Evolutionary conservation across 2,329 filamentous ascomycete species (phyloP), one percentile per base, ranked within the genome.

Genomic region (Phyllosticta citribraziliensis): DNA sequence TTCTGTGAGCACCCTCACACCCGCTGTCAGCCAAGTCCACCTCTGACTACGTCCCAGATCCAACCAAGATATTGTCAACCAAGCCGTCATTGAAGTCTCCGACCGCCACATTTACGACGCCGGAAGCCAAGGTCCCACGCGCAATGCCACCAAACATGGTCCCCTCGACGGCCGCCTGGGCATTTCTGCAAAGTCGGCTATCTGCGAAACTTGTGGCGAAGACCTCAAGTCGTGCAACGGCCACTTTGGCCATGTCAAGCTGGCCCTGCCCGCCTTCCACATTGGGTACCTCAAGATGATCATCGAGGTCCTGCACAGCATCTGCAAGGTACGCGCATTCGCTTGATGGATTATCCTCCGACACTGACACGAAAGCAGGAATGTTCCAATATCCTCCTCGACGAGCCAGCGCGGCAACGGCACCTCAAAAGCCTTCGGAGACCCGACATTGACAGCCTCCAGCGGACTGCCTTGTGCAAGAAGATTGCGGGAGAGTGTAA

Each of bases 261-360:
- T 99, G 14, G 90, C 93, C 1, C 80, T 99, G 57, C 94, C 94
- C 3, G 91, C 88, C 52, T 97, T 97, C 70, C 94, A 99, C 72
- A 91, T 97, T 66, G 94, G 94, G 47, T 99, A 97, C 72, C 84
- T 99, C 68, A 94, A 91, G 72, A 91, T 95, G 72, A 91, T 94
- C 65, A 93, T 96, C 71, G 87, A 87, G 53, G 92, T 96, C 61
- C 81, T 99, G 24, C 92, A 97, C 72, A 88, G 94, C 70, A 95
- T 99, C 66, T 99, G 94, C 85, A 99, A 86, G 78, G 40, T 14
- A 47, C 40, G 40, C 40, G 40, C 40, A n/a, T 8, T 14, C 14
- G 6, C 14, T 47, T n/a, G 6, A n/a, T 47, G 17, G 12, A 8
- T n/a, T 47, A 3, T n/a, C 2, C 40, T 6, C 14, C 17, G n/a